A percentile compares a stretch with the other conserved stretches of the same genome.
phyloP scores from a whole-genome alignment of 139 green algal species.

The Diplosphaera chodatii region DNA sequence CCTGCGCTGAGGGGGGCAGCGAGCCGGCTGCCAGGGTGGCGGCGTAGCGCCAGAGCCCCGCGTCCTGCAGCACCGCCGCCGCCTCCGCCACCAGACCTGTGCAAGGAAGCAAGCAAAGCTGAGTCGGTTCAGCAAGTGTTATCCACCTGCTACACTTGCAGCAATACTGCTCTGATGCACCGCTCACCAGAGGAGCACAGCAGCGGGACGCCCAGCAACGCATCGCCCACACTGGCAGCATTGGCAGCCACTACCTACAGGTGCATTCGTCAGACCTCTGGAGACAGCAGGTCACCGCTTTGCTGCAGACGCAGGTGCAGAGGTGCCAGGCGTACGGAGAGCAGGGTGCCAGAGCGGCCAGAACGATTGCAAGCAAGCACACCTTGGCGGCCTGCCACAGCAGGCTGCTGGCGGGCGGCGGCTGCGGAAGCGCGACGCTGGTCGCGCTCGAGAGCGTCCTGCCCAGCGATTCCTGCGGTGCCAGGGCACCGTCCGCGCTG shows the following conservation, averaged over 20 bases:
- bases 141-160: background rate
- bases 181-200: slow-evolving; percentile 56
- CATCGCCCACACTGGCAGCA: slow-evolving; percentile 62
- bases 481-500: no score
- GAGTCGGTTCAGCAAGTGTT: no score
- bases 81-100: slow-evolving; percentile 48
- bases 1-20: slow-evolving; percentile 33
- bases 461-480: background rate
- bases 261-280: background rate
- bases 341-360: no score
- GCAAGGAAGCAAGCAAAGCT: background rate
- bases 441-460: no score
- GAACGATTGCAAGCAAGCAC: background rate
- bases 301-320: background rate
- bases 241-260: slow-evolving; percentile 50
- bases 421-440: no score
- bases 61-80: slow-evolving; percentile 54
- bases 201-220: slow-evolving; percentile 71
- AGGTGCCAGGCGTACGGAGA: background rate
- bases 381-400: slow-evolving; percentile 67
- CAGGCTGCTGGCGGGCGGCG: background rate
- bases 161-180: background rate
- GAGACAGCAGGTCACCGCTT: no score
- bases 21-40: slow-evolving; percentile 45
- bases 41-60: slow-evolving; percentile 63